Base-by-base conservation (phyloP, 257 asterid species). In the Capsicum chinense region DNA sequence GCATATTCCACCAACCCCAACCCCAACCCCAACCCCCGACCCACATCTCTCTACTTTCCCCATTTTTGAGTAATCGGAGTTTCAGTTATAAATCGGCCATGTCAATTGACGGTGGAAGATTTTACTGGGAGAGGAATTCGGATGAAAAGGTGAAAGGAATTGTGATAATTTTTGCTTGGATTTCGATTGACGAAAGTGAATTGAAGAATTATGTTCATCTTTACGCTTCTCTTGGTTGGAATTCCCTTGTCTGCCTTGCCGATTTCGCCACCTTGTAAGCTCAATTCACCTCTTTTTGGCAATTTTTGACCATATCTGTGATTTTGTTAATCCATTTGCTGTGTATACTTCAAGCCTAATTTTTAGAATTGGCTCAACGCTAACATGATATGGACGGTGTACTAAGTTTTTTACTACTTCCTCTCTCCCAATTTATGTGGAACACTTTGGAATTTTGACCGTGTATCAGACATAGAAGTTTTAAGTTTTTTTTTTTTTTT, bases 201-300 rank as follows among this genome's bases (percentile, higher is more conserved):
- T 89, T 94, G 89, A 86, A 88, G 87, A 89, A 88, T 78, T 89
- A 88, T 84, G 47, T 88, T 21, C 81, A 85, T 58, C 90, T 95
- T 26, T 95, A 90, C 84, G 90, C 95, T 56, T 92, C 95, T 56
- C 90, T 93, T 79, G 98, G 97, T n/a, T 95, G 97, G 95, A 88
- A 84, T 71, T 92, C 92, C 70, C 93, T 95, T 37, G 94, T 93
- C 79, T 93, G 95, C 87, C 93, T 94, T 86, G 88, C 99, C 79
- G 97, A 94, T 90, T 92, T 91, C 83, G 90, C 92, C 80, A 94
- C 94, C 79, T 91, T 93, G 99, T 95, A 89, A 21, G 91, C 86
- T 86, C 59, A 47, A 68, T 42, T 33, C 3, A 52, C 14, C 63
- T 17, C 84, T 85, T 56, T 19, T 35, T 26, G 33, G 33, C 33